Base-by-base conservation (phyloP, 1,139 yeast species). In the Nakaseomyces bracarensis region DNA sequence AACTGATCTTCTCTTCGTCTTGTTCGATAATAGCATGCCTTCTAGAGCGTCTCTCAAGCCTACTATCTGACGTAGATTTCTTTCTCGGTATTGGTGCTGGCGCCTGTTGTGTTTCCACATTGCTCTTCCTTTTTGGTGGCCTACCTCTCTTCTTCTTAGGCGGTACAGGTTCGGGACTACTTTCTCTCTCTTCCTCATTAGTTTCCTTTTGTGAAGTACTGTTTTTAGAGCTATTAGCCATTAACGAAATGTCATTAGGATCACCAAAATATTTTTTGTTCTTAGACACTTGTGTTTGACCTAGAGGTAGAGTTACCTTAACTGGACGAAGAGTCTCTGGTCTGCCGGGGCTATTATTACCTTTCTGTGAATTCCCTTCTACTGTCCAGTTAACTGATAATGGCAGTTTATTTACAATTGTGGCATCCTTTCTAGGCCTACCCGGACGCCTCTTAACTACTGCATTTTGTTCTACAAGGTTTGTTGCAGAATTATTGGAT, bases 181-280 rank as follows among this genome's bases (percentile, higher is more conserved):
- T 30, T 6, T 30, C 35, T 30, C 22, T 8, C 8, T 30, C 35
- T 19, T 31, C 23, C 7, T 16, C 22, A 6, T 18, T 9, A 8
- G 10, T 10, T 6, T 29, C 36, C 29, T 36, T 11, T 10, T 28
- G 21, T 18, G 38, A 6, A 3, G 18, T 27, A 3, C 27, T n/a
- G 22, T 19, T 25, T 29, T 27, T 13, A 21, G 6, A 5, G 14
- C 22, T 10, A 14, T 15, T n/a, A 37, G 42, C 7, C 27, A 23
- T 35, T 44, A 54, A 43, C 41, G 63, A 53, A 3, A 23, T 14
- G 14, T 34, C 29, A 14, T 15, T 35, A 5, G 49, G 75, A 58
- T 49, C 63, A 40, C 41, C 54, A 54, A 55, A 73, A 43, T 57
- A 57, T 30, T 54, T 51, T 43, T 53, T 58, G 10, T 55, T 48